phyloP scores from a whole-genome alignment of 179 eudicot genomes.

The Drosera spatulata region DNA sequence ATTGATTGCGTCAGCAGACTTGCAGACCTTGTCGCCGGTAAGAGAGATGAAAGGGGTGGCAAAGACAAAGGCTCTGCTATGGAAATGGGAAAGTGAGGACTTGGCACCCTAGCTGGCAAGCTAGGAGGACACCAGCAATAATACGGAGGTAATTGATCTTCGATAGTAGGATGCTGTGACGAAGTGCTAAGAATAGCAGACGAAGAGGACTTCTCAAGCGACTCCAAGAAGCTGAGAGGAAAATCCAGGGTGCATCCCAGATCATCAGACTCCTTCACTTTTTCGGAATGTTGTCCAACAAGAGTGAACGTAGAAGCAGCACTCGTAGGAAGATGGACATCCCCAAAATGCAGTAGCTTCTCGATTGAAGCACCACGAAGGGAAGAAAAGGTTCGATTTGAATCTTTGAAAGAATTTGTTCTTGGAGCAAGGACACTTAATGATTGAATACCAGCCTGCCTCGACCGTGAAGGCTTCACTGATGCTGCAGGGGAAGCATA shows the following conservation, averaged over 20 bases:
- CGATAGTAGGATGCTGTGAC: constrained; percentile 32
- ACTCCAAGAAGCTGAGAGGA: constrained; percentile 29
- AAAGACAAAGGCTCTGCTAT: constrained; percentile 35
- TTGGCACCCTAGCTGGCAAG: constrained; percentile 29
- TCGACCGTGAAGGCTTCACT: constrained; percentile 32
- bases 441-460: constrained; percentile 27
- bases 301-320: constrained; percentile 14
- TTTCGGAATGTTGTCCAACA: constrained; percentile 17
- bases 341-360: constrained; percentile 44
- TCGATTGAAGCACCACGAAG: constrained; percentile 41
- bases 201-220: constrained; percentile 26
- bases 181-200: constrained; percentile 14
- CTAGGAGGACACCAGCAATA: constrained; percentile 92
- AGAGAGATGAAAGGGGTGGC: constrained; percentile 62
- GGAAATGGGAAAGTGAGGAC: constrained; percentile 30
- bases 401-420: constrained; percentile 53
- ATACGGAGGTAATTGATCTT: constrained; percentile 47
- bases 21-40: constrained; percentile 31
- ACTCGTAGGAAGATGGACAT: constrained; percentile 21
- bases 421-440: constrained; percentile 35
- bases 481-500: constrained; percentile 19
- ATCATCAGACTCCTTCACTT: constrained; percentile 22
- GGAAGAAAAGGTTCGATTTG: constrained; percentile 25
- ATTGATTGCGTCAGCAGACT: constrained; percentile 27
- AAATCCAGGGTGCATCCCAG: constrained; percentile 12